Conservation (phyloP, 2,329 filamentous ascomycete species). For the Phoma herbarum region DNA sequence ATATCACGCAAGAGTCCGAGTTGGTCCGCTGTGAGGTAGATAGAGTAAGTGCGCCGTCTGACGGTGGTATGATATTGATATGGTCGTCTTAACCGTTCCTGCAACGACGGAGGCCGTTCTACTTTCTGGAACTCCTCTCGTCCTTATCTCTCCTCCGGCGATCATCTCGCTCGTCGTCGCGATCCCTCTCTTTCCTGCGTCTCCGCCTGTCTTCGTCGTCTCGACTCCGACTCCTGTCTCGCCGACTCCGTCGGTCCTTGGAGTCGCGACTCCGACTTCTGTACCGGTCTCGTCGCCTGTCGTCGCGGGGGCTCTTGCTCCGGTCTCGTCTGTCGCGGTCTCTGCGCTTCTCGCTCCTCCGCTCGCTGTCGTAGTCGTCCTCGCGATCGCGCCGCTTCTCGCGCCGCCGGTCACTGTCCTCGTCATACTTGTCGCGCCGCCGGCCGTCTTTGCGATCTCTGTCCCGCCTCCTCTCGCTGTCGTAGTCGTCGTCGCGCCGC, state of each 20-base stretch:
- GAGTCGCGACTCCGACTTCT: slow-evolving; percentile 38
- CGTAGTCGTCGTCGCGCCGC: slow-evolving; percentile 3
- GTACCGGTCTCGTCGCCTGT: slow-evolving; percentile 36
- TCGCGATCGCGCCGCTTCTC: slow-evolving; percentile 30
- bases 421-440: slow-evolving; percentile 21
- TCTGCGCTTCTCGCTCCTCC: slow-evolving; percentile 7
- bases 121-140: not conserved
- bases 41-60: too few relatives aligned
- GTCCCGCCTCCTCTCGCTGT: slow-evolving; percentile 22
- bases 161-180: slow-evolving; percentile 28
- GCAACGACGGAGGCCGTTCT: too few relatives aligned
- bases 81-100: too few relatives aligned
- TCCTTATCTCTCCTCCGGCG: slow-evolving; percentile 1
- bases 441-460: slow-evolving; percentile 27
- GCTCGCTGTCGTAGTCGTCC: slow-evolving; percentile 28
- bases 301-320: slow-evolving; percentile 41
- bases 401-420: slow-evolving; percentile 29
- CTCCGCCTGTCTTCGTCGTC: slow-evolving; percentile 38
- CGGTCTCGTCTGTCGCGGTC: slow-evolving; percentile 29
- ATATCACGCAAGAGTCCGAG: too few relatives aligned
- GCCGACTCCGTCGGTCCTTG: slow-evolving; percentile 29
- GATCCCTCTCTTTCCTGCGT: slow-evolving; percentile 37
- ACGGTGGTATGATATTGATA: too few relatives aligned
- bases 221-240: slow-evolving; percentile 27
- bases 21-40: too few relatives aligned